Percentiles rank a stretch among this genome's conserved stretches.
Evolutionary conservation across 768 basidiomycete genomes (phyloP).

Genomic region (Suillus clintonianus): DNA sequence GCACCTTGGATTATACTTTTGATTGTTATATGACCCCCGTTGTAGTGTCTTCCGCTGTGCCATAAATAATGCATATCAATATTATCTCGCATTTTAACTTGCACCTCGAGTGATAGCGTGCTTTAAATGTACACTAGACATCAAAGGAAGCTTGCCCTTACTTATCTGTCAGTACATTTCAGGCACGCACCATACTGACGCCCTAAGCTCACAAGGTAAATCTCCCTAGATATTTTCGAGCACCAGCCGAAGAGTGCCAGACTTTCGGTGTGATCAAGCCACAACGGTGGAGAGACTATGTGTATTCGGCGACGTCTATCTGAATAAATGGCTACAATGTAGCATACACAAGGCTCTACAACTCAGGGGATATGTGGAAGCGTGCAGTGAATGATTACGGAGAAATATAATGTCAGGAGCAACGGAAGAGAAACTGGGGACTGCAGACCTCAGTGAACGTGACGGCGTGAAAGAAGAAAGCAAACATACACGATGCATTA

Average conservation of each 20-base stretch:
- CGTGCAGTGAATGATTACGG: constrained; percentile 12
- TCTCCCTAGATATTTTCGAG: too few relatives aligned
- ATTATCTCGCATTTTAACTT: too few relatives aligned
- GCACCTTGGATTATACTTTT: too few relatives aligned
- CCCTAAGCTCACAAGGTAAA: too few relatives aligned
- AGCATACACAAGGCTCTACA: constrained; percentile 13
- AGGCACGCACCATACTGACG: too few relatives aligned
- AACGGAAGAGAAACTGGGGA: constrained; percentile 1
- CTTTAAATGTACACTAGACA: too few relatives aligned
- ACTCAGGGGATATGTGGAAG: neutral
- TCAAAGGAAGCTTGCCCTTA: too few relatives aligned
- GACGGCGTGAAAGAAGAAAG: neutral
- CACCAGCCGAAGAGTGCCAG: neutral
- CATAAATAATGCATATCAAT: too few relatives aligned
- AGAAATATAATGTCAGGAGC: constrained; percentile 8
- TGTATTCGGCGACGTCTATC: neutral
- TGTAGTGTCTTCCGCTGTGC: too few relatives aligned
- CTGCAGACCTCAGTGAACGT: neutral
- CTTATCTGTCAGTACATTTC: too few relatives aligned
- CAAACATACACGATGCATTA: constrained; percentile 10
- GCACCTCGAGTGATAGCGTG: too few relatives aligned
- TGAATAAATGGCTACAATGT: constrained; percentile 7
- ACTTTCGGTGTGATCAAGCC: neutral
- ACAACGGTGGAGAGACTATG: neutral
- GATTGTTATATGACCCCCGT: too few relatives aligned